Evolutionary conservation across 257 asterid species (phyloP), one percentile per base, ranked within the genome.

Genomic region (Nemophila menziesii): DNA sequence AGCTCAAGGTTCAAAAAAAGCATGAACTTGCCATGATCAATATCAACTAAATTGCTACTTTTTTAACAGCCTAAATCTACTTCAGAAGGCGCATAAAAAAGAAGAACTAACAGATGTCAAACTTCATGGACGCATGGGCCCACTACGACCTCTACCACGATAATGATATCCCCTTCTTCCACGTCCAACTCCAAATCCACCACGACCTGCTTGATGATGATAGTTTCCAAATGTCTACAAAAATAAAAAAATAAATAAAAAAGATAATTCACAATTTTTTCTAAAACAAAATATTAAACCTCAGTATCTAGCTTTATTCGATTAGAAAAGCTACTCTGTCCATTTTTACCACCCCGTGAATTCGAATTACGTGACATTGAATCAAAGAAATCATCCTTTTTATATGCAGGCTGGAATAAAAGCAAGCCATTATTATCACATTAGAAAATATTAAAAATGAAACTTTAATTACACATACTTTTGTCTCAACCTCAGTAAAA

Each of bases 311-410:
- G 62, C 67, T 54, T 78, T 74, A 58, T 54, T 52, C 79, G 51
- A 22, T 60, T 76, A 39, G 74, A 46, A n/a, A 51, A 43, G 39
- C 44, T 72, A 58, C 55, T 59, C 61, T 61, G 84, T 44, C 74
- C 81, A 68, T 62, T 75, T 59, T 71, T 62, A 27, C 54, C 57
- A 60, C 94, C 82, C 44, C 62, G 73, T 22, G 75, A 57, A 16
- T 48, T 40, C 49, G 75, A 64, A 57, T 73, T 69, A 61, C 84
- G 64, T 52, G 92, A 78, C 39, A 82, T 79, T 38, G 78, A 68
- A 50, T 79, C 92, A 46, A 82, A 82, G 82, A 82, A 79, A 22
- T 79, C 87, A 46, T 82, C 82, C 65, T 79, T 82, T 11, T 67
- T 76, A 62, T 82, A 79, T 44, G 92, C 87, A 63, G 85, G 78